Evolutionary conservation across 805 yeast genomes (phyloP).

Genomic region (Candida coleopterorum): DNA sequence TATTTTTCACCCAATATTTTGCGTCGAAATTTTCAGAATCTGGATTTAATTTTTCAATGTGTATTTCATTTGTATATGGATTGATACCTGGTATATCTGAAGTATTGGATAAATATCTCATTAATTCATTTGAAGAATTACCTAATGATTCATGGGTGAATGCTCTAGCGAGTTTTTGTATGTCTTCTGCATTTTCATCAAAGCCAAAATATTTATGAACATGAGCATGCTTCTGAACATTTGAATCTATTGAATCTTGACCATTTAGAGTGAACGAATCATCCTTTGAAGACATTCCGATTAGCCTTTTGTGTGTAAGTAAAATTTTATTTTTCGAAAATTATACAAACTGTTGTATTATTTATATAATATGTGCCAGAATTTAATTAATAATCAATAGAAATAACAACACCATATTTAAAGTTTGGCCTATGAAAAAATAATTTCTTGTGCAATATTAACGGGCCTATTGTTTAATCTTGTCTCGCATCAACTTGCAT

Average conservation of each 20-base stretch:
- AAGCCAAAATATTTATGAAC: conserved; percentile 10
- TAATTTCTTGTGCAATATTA: too few species aligned
- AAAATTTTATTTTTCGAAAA: too few species aligned
- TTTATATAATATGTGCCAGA: too few species aligned
- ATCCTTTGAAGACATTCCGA: neutral
- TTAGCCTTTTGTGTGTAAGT: too few species aligned
- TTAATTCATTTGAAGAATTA: conserved; percentile 7
- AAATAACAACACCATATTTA: too few species aligned
- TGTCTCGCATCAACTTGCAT: too few species aligned
- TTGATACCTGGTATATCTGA: conserved; percentile 45
- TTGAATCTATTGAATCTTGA: neutral
- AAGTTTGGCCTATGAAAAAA: too few species aligned
- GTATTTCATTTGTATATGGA: conserved; percentile 22
- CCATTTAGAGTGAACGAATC: neutral
- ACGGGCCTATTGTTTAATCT: too few species aligned
- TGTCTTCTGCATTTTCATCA: conserved; percentile 24
- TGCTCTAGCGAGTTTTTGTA: conserved; percentile 41
- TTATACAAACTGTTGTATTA: too few species aligned
- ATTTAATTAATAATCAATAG: too few species aligned
- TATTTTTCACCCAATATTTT: conserved; percentile 62
- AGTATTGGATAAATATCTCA: conserved; percentile 42
- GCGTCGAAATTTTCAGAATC: conserved; percentile 51
- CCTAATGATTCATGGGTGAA: conserved; percentile 16
- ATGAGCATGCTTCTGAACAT: neutral
- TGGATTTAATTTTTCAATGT: conserved; percentile 48